Conservation (phyloP, 305 asterid genomes). For the Andrographis paniculata region DNA sequence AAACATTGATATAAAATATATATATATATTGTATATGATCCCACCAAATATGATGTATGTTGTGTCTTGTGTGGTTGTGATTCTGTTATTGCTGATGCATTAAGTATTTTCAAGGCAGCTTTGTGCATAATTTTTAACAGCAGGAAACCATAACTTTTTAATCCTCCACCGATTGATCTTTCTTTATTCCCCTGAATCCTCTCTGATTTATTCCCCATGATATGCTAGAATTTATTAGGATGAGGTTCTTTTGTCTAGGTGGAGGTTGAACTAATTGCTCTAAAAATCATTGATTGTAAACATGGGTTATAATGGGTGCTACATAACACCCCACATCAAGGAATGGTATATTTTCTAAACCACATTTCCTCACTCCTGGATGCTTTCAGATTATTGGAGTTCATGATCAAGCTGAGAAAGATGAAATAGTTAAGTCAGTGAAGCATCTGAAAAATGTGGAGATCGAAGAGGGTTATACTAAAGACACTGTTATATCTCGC, state of each 20-base stretch:
- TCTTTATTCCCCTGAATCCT: no score
- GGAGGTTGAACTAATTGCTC: background rate
- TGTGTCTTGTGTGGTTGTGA: background rate
- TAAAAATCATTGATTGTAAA: background rate
- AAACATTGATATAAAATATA: no score
- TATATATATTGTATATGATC: no score
- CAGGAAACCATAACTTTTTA: no score
- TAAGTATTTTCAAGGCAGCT: background rate
- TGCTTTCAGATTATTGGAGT: slow-evolving; percentile 77
- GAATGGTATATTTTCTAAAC: background rate
- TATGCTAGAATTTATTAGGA: background rate
- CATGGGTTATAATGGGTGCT: slow-evolving; percentile 11
- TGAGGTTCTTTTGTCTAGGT: background rate
- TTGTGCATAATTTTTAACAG: no score
- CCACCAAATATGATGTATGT: background rate
- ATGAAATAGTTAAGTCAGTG: slow-evolving; percentile 88
- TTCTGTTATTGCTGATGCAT: slow-evolving; percentile 3
- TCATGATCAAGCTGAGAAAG: slow-evolving; percentile 85
- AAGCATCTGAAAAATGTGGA: slow-evolving; percentile 81
- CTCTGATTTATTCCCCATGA: no score
- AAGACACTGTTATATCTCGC: slow-evolving; percentile 76
- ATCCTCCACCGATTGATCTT: background rate
- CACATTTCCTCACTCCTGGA: slow-evolving; percentile 13
- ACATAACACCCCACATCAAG: slow-evolving; percentile 9
- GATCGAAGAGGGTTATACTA: slow-evolving; percentile 93